These are phyloP conservation scores for Geoglossum glabrum DNA, from an alignment of 495 filamentous ascomycete genomes.

Conservation along the genomic window DNA sequence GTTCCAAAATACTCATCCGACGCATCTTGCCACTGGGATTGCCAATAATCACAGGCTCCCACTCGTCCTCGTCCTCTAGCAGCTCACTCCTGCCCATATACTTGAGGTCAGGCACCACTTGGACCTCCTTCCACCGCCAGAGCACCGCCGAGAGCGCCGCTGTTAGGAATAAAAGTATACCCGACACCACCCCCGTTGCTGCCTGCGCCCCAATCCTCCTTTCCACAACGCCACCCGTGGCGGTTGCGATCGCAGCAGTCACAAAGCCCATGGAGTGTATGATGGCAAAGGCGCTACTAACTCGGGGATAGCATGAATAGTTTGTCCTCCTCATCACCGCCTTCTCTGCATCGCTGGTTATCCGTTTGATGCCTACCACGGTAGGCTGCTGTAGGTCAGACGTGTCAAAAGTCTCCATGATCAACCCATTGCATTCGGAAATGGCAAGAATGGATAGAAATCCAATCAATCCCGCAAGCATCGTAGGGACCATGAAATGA, in stretches of 20 bases:
- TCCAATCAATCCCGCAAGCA: slow-evolving; percentile 44
- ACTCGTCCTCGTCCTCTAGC: slow-evolving; percentile 29
- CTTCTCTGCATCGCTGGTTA: slow-evolving; percentile 24
- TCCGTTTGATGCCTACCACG: slow-evolving; percentile 34
- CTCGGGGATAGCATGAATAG: slow-evolving; percentile 47
- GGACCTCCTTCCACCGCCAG: slow-evolving; percentile 38
- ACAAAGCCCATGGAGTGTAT: slow-evolving; percentile 45
- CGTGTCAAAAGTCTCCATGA: slow-evolving; percentile 67
- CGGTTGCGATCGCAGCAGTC: slow-evolving; percentile 41
- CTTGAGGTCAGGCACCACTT: slow-evolving; percentile 41
- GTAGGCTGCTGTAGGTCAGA: slow-evolving; percentile 44
- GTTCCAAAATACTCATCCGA: slow-evolving; percentile 44
- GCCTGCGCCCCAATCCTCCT: slow-evolving; percentile 41
- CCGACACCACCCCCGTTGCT: slow-evolving; percentile 42
- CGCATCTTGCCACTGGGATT: slow-evolving; percentile 44
- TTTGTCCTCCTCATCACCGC: slow-evolving; percentile 36
- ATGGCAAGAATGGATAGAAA: slow-evolving; percentile 52
- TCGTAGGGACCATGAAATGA: slow-evolving; percentile 37
- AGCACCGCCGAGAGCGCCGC: slow-evolving; percentile 38
- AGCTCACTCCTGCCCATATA: slow-evolving; percentile 11
- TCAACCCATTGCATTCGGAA: slow-evolving; percentile 51
- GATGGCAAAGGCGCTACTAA: slow-evolving; percentile 48
- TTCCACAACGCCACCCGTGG: slow-evolving; percentile 36
- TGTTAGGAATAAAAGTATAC: slow-evolving; percentile 38
- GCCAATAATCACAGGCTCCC: slow-evolving; percentile 45